phyloP scores from a whole-genome alignment of 225 moss, liverwort and hornwort species.

The Neckera pumila region DNA sequence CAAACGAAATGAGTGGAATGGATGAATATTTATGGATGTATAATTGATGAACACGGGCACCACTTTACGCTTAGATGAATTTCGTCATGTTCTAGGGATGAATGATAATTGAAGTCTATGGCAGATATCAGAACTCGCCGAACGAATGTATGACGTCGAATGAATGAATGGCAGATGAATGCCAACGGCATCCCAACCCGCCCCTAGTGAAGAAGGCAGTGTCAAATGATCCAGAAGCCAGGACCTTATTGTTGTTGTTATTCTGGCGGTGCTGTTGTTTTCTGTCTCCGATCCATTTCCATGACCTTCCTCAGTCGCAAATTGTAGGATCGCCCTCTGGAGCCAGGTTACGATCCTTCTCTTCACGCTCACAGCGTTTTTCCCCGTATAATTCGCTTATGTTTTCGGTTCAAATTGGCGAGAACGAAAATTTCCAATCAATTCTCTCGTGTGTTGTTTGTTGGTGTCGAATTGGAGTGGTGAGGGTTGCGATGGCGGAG shows the following conservation, averaged over 20 bases:
- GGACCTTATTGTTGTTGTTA: background rate
- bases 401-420: background rate
- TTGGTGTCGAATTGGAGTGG: background rate
- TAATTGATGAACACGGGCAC: background rate
- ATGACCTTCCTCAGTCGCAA: background rate
- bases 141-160: background rate
- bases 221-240: background rate
- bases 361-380: background rate
- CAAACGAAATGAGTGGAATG: fast-evolving
- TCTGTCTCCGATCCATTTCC: background rate
- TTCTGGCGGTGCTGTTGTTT: background rate
- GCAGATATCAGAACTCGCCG: background rate
- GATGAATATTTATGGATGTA: background rate
- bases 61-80: too few species aligned
- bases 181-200: background rate
- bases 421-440: background rate
- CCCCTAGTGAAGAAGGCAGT: background rate
- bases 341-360: background rate
- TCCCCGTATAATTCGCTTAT: background rate
- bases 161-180: background rate
- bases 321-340: slow-evolving; percentile 10
- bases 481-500: background rate
- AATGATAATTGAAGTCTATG: background rate
- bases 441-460: background rate
- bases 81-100: background rate